phyloP scores from a whole-genome alignment of 2,329 filamentous ascomycete species.

The Paecilomyces sp. region DNA sequence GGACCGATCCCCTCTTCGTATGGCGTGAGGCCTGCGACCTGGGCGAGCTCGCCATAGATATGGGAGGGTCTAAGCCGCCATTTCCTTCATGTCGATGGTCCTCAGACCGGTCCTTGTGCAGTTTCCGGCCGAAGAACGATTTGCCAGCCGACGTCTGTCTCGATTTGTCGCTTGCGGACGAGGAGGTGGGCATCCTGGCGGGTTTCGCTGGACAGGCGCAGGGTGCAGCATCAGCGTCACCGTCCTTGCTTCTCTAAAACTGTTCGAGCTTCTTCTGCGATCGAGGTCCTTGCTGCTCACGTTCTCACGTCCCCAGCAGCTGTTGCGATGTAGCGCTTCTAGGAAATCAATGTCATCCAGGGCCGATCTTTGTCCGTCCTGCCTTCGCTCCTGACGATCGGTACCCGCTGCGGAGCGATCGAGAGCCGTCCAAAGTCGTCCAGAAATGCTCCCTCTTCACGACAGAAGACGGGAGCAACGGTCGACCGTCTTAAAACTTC shows the following conservation, averaged over 20 bases:
- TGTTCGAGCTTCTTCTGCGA: background rate
- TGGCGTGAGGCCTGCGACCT: constrained; percentile 69
- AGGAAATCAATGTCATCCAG: background rate
- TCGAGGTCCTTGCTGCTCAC: background rate
- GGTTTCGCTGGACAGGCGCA: constrained; percentile 17
- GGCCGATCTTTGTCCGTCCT: background rate
- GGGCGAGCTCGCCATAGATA: constrained; percentile 54
- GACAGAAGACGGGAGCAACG: background rate
- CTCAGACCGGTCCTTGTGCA: constrained; percentile 67
- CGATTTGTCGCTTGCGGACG: constrained; percentile 65
- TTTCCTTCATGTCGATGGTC: constrained; percentile 58
- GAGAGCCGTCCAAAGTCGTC: background rate
- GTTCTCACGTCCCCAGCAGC: background rate
- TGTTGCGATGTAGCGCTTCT: background rate
- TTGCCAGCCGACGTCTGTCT: constrained; percentile 74
- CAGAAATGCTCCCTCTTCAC: background rate
- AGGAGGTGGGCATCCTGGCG: constrained; percentile 47
- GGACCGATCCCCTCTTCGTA: constrained; percentile 61
- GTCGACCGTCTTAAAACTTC: background rate
- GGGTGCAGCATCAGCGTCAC: constrained; percentile 1
- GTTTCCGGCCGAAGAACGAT: constrained; percentile 78
- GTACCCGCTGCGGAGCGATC: background rate
- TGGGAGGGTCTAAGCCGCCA: constrained; percentile 51
- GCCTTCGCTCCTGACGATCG: background rate
- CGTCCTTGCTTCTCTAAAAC: background rate